These are phyloP conservation scores for Gaeumannomyces tritici DNA, from an alignment of 2,329 filamentous ascomycete genomes.

Conservation along the genomic window DNA sequence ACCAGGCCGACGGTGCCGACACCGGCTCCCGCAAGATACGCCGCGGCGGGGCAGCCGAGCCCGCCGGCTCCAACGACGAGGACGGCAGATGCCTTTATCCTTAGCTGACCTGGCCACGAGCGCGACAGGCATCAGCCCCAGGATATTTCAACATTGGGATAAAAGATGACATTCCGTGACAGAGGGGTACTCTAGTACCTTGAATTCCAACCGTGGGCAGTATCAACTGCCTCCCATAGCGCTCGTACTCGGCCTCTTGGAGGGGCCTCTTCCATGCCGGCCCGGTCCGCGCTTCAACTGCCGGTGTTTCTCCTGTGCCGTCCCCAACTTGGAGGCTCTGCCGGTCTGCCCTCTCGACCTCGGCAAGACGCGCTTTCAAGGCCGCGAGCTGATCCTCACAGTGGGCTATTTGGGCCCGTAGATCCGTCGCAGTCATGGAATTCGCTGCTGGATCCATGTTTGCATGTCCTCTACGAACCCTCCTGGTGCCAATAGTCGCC, in stretches of 20 bases:
- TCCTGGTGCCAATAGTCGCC: too few relatives aligned
- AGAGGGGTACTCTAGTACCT: constrained; percentile 33
- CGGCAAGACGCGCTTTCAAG: constrained; percentile 33
- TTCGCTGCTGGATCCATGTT: constrained; percentile 22
- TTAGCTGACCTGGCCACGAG: constrained; percentile 55
- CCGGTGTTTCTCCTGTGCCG: background rate
- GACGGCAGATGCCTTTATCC: constrained; percentile 59
- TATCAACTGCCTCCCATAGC: constrained; percentile 88
- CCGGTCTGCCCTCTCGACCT: constrained; percentile 21
- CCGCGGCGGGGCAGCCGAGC: constrained; percentile 80
- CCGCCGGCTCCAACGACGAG: constrained; percentile 83
- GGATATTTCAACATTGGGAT: background rate
- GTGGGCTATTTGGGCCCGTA: constrained; percentile 36
- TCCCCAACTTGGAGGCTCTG: background rate
- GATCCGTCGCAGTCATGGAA: constrained; percentile 21
- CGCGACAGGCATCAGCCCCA: constrained; percentile 1
- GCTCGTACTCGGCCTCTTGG: constrained; percentile 61
- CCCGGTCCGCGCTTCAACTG: background rate
- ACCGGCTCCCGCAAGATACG: constrained; percentile 87
- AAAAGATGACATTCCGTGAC: background rate
- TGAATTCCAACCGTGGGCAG: constrained; percentile 70
- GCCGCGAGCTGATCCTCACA: constrained; percentile 37
- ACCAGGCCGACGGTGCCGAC: constrained; percentile 75
- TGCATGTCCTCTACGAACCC: too few relatives aligned
- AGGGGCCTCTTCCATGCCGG: constrained; percentile 56